Base-by-base conservation (phyloP, 2,329 filamentous ascomycete species). In the Calonectria honghensis region DNA sequence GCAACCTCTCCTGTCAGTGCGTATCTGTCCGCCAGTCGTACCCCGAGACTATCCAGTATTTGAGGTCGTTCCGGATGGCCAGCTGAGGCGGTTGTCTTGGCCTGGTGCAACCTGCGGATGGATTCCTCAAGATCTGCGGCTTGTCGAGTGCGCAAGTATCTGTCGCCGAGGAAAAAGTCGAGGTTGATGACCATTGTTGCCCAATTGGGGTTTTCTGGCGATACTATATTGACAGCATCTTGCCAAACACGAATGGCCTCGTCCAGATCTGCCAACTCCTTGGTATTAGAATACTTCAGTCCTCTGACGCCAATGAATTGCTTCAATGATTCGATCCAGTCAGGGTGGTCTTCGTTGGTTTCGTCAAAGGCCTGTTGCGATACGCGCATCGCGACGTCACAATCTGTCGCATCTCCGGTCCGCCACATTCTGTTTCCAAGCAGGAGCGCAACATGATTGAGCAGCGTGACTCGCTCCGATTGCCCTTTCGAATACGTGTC, bases 241-340 rank as follows among this genome's bases (percentile, higher is more conserved):
- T 39, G 37, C n/a, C 32, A 63, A 18, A 63, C 57, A 39, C 35
- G 57, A 29, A 63, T 63, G 24, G 57, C 57, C 57, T 63, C 57
- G 24, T 63, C n/a, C n/a, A 63, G 57, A 63, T 63, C 35, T 1
- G 4, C 57, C 35, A 41, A 20, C 7, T 27, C 35, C 6, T 63
- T 39, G 57, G 24, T 41, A 24, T 63, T 18, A 13, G n/a, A 10
- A 5, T 63, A 63, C n/a, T 41, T 63, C n/a, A 39, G 10, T 4
- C 57, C 57, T 63, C 57, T 63, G 13, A 63, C 57, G 16, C 57
- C 57, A 16, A 39, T 39, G 9, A 63, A 63, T 11, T 41, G n/a
- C 57, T 63, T 63, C 3, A 27, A 13, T 5, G 57, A 41, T 18
- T 63, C 57, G 35, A 63, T 27, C 57, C 57, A 63, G 13, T 63